A percentile compares a stretch with the other conserved stretches of the same genome.
Evolutionary conservation across 1,139 yeast species (phyloP).

Genomic region (Suhomyces bribrorum): DNA sequence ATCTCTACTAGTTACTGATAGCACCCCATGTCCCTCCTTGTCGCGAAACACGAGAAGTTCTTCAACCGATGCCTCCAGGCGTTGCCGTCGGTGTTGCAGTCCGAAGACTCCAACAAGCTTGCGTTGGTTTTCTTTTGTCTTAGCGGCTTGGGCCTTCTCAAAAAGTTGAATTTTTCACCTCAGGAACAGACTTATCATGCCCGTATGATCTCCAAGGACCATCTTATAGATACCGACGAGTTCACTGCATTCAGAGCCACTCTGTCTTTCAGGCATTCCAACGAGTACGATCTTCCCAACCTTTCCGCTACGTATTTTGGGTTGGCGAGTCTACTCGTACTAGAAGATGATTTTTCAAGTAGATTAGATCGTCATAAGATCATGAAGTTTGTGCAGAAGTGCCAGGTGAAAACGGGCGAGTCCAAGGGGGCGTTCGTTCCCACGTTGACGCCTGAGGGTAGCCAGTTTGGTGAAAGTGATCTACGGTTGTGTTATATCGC

Average conservation of each 20-base stretch:
- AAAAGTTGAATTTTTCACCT: constrained; percentile 32
- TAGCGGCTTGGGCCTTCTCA: constrained; percentile 58
- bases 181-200: constrained; percentile 34
- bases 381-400: constrained; percentile 49
- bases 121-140: constrained; percentile 68
- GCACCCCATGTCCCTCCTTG: constrained; percentile 4
- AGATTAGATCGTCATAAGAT: constrained; percentile 46
- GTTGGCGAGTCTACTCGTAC: constrained; percentile 48
- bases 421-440: constrained; percentile 50
- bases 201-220: constrained; percentile 50
- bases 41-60: constrained; percentile 47
- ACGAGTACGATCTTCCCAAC: constrained; percentile 62
- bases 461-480: constrained; percentile 63
- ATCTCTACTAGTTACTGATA: neutral
- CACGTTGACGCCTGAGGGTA: constrained; percentile 22
- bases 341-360: constrained; percentile 42
- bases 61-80: constrained; percentile 52
- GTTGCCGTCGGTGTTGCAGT: constrained; percentile 51
- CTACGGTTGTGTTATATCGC: constrained; percentile 79
- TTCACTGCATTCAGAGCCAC: constrained; percentile 20
- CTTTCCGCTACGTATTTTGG: constrained; percentile 73
- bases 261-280: constrained; percentile 41
- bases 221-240: constrained; percentile 44
- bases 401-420: constrained; percentile 61
- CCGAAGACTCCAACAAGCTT: constrained; percentile 66